Conservation (phyloP, 768 basidiomycete genomes). For the Terana coerulea region DNA sequence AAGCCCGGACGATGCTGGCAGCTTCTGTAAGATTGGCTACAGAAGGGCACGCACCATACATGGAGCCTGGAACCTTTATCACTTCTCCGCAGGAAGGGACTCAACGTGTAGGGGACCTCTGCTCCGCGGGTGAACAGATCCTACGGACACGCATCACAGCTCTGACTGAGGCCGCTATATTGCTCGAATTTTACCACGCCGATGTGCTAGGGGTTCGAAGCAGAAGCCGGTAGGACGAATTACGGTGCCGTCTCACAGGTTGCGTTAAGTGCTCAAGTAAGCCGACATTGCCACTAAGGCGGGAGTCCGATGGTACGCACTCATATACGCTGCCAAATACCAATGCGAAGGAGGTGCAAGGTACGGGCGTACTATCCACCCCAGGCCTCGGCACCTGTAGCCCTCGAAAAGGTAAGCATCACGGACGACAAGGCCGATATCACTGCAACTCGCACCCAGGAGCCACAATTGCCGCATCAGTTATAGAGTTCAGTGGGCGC, state of each 20-base stretch:
- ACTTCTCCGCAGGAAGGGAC: conserved; percentile 1
- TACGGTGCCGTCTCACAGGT: too few species aligned
- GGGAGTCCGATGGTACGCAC: neutral
- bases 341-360: neutral
- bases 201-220: too few species aligned
- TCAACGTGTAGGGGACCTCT: conserved; percentile 13
- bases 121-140: neutral
- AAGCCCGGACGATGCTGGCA: neutral
- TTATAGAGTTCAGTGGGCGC: too few species aligned
- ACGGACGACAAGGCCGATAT: too few species aligned
- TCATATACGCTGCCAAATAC: neutral
- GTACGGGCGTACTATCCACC: neutral
- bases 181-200: neutral
- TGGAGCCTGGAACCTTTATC: conserved; percentile 5
- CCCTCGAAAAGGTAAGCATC: too few species aligned
- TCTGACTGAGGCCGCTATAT: conserved; percentile 5
- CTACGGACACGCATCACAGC: neutral
- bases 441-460: too few species aligned
- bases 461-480: too few species aligned
- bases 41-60: neutral
- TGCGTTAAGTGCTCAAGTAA: too few species aligned
- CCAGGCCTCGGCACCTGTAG: too few species aligned
- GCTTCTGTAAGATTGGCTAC: neutral
- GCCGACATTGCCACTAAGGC: neutral
- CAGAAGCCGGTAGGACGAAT: too few species aligned